These are phyloP conservation scores for Cajanus cajan DNA, from an alignment of 306 rosid species.

Conservation along the genomic window DNA sequence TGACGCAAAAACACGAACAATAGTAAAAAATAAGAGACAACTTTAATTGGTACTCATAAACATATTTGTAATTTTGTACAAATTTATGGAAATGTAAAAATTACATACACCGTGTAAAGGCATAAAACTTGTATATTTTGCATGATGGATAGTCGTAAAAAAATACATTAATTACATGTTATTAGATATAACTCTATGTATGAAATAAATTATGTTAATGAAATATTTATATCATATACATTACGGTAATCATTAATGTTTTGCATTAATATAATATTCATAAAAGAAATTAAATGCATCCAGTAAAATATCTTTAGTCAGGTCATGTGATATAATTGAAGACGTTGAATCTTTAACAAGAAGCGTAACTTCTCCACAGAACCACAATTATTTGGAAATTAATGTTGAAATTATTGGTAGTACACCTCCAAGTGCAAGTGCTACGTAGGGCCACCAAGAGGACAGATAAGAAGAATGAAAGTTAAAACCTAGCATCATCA, in stretches of 20 bases:
- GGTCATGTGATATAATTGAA: not conserved
- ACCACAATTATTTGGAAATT: not conserved
- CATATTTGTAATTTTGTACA: not conserved
- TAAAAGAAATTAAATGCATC: not conserved
- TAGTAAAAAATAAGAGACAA: not conserved
- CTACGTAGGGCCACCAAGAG: not conserved
- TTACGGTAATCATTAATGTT: too few species aligned
- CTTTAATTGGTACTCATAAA: not conserved
- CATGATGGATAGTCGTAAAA: not conserved
- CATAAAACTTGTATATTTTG: not conserved
- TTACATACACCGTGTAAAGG: not conserved
- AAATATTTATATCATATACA: too few species aligned
- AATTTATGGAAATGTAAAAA: not conserved
- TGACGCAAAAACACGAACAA: too few species aligned
- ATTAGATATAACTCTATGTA: too few species aligned
- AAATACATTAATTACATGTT: not conserved
- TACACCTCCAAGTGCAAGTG: not conserved
- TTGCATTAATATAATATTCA: too few species aligned
- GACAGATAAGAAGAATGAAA: not conserved
- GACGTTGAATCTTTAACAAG: not conserved
- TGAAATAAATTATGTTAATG: too few species aligned
- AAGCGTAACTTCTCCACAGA: not conserved
- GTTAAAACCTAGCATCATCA: not conserved
- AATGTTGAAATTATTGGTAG: not conserved
- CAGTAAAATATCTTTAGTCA: not conserved